Percentiles rank a stretch among this genome's conserved stretches.
These are phyloP conservation scores for Pichia exigua DNA, from an alignment of 805 yeast species.

Conservation along the genomic window DNA sequence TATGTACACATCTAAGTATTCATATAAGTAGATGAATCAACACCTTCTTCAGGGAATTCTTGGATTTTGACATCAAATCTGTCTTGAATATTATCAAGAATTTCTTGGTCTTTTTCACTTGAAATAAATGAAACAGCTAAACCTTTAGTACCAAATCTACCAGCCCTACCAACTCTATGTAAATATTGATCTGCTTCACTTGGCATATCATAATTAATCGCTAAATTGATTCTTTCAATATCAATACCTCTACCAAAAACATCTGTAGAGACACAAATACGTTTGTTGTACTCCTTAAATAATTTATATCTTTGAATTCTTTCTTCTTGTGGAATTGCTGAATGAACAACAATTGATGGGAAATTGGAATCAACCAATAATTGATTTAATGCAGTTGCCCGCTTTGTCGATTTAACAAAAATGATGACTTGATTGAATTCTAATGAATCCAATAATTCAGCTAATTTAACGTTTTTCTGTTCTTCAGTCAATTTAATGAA, in stretches of 20 bases:
- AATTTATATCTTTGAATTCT: slow-evolving; percentile 94
- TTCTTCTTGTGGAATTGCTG: slow-evolving; percentile 93
- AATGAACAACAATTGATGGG: slow-evolving; percentile 96
- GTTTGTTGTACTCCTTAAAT: slow-evolving; percentile 95
- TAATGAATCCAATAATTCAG: slow-evolving; percentile 85
- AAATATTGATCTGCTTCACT: slow-evolving; percentile 94
- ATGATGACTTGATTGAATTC: slow-evolving; percentile 98
- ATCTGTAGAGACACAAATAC: slow-evolving; percentile 97
- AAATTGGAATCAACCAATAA: slow-evolving; percentile 85
- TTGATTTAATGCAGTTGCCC: slow-evolving; percentile 88
- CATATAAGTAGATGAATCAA: slow-evolving; percentile 96
- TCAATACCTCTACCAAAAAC: slow-evolving; percentile 99
- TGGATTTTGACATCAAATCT: slow-evolving; percentile 94
- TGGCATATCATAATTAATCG: slow-evolving; percentile 96
- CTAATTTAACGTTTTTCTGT: slow-evolving; percentile 87
- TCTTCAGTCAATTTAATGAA: slow-evolving; percentile 82
- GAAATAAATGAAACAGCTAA: slow-evolving; percentile 88
- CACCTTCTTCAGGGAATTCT: slow-evolving; percentile 96
- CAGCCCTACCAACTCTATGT: slow-evolving; percentile 99
- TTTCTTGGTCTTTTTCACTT: slow-evolving; percentile 79
- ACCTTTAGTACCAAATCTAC: slow-evolving; percentile 99
- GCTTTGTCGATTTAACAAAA: slow-evolving; percentile 82
- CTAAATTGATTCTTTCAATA: slow-evolving; percentile 96
- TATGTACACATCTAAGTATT: slow-evolving; percentile 47
- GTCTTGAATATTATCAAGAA: slow-evolving; percentile 87